Evolutionary conservation across 345 rosid genomes (phyloP).

Genomic region (Schrenkiella parvula): DNA sequence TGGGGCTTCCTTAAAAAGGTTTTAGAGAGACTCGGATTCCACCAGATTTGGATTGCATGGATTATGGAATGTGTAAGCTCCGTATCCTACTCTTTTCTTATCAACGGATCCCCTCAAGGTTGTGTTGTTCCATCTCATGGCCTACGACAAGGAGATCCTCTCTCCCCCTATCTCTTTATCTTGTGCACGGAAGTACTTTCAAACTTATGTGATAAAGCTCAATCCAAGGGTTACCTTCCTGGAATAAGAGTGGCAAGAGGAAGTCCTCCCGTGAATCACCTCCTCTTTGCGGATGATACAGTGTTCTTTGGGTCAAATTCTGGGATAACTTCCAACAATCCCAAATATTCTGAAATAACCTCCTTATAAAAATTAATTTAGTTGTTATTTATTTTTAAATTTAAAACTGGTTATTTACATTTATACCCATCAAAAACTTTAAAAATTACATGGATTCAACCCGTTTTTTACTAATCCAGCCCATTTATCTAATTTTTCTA

Average conservation of each 20-base stretch:
- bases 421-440: too few relatives aligned
- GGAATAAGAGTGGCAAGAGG: neutral
- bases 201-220: fast-evolving
- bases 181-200: neutral
- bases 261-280: neutral
- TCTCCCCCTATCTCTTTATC: neutral
- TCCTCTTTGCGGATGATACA: neutral
- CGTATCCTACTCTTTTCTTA: neutral
- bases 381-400: too few relatives aligned
- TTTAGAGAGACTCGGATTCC: neutral
- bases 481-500: too few relatives aligned
- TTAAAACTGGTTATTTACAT: too few relatives aligned
- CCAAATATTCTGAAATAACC: too few relatives aligned
- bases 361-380: too few relatives aligned
- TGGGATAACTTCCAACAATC: too few relatives aligned
- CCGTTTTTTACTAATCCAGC: too few relatives aligned
- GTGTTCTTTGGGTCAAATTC: neutral
- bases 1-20: neutral
- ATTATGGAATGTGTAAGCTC: neutral
- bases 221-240: fast-evolving
- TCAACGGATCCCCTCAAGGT: neutral
- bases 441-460: too few relatives aligned
- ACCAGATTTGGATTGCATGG: neutral
- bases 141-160: neutral
- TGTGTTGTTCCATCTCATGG: fast-evolving